Conservation (phyloP, 768 basidiomycete species). For the Cystofilobasidium ferigula region DNA sequence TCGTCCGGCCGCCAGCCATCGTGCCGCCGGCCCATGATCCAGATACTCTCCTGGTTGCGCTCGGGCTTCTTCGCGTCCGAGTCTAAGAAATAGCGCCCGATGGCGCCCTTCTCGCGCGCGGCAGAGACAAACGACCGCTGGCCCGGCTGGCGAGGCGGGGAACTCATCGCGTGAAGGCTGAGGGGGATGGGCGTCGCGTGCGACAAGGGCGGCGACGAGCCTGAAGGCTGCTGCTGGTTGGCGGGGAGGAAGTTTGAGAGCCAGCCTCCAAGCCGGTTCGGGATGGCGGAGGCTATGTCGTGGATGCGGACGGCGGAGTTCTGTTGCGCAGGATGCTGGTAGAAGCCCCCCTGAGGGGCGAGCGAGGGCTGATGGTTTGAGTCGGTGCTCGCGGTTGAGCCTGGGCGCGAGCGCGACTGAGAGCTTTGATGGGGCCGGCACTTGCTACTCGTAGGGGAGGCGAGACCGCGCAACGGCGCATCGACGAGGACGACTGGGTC, state of each 20-base stretch:
- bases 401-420: neutral
- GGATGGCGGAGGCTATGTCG: conserved; percentile 17
- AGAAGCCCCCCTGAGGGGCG: neutral
- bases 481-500: neutral
- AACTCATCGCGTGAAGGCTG: neutral
- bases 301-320: conserved; percentile 10
- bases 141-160: conserved; percentile 6
- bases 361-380: neutral
- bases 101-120: conserved; percentile 52
- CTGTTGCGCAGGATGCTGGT: conserved; percentile 5
- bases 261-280: conserved; percentile 23
- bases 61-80: conserved; percentile 69
- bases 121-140: conserved; percentile 22
- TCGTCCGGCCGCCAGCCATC: conserved; percentile 32
- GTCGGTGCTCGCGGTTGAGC: neutral
- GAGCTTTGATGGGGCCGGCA: neutral
- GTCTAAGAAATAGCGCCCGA: conserved; percentile 74
- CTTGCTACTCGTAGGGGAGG: neutral
- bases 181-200: neutral
- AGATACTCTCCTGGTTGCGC: conserved; percentile 68
- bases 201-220: neutral
- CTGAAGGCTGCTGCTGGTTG: neutral
- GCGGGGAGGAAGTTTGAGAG: conserved; percentile 18
- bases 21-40: conserved; percentile 72
- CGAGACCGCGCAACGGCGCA: neutral